A percentile compares a stretch with the other conserved stretches of the same genome.
These are phyloP conservation scores for Aspergillus sp. DNA, from an alignment of 2,329 filamentous ascomycete genomes.

Conservation along the genomic window DNA sequence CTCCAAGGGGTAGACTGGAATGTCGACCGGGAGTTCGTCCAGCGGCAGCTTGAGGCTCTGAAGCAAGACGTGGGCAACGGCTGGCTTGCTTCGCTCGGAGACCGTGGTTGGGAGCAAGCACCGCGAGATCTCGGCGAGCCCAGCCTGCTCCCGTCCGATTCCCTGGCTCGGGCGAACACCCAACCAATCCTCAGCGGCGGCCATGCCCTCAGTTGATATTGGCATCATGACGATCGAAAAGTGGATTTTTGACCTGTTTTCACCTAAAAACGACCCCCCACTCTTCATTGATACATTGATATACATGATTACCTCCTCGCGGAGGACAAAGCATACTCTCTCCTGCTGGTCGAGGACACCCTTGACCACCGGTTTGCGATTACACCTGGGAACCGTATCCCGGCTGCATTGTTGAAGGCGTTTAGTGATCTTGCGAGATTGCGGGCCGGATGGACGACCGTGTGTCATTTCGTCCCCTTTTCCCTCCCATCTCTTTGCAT, in stretches of 20 bases:
- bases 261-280: background rate
- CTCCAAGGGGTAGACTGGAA: constrained; percentile 32
- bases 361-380: background rate
- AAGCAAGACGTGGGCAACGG: constrained; percentile 81
- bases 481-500: constrained; percentile 6
- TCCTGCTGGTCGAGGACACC: background rate
- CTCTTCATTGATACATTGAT: background rate
- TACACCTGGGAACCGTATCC: background rate
- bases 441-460: constrained; percentile 33
- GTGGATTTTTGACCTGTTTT: background rate
- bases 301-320: background rate
- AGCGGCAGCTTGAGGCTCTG: constrained; percentile 82
- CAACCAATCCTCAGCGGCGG: constrained; percentile 44
- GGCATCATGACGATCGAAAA: background rate
- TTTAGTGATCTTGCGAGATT: constrained; percentile 31
- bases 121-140: constrained; percentile 33
- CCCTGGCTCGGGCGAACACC: constrained; percentile 34
- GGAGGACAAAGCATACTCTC: background rate
- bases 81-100: constrained; percentile 82
- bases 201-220: constrained; percentile 25
- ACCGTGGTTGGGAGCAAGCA: constrained; percentile 60
- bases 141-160: constrained; percentile 29
- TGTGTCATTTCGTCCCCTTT: constrained; percentile 11
- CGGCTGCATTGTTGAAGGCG: constrained; percentile 24
- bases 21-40: constrained; percentile 72